A percentile compares a stretch with the other conserved stretches of the same genome.
Conservation (phyloP, 225 moss, liverwort and hornwort species). For the Sphagnum tenellum region DNA sequence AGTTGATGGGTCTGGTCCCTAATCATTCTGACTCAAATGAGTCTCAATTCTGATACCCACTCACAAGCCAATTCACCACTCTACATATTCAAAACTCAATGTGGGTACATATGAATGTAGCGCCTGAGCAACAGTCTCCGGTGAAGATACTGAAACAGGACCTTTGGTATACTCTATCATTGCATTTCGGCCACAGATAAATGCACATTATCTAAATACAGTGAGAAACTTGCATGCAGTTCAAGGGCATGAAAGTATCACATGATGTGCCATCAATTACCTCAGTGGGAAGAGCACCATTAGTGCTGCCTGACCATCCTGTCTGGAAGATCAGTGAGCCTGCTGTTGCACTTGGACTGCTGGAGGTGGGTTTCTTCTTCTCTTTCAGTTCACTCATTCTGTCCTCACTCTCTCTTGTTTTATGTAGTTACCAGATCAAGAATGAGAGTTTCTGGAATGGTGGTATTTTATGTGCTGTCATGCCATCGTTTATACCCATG, state of each 20-base stretch:
- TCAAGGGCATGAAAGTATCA: constrained; percentile 43
- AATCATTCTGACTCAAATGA: too few species aligned
- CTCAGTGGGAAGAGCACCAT: constrained; percentile 31
- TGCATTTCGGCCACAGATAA: too few species aligned
- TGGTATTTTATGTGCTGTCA: neutral
- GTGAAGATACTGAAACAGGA: too few species aligned
- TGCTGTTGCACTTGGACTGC: constrained; percentile 77
- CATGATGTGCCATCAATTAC: constrained; percentile 44
- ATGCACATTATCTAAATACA: too few species aligned
- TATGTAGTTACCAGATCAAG: neutral
- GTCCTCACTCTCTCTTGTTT: neutral
- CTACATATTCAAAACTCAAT: too few species aligned
- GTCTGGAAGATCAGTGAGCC: constrained; percentile 73
- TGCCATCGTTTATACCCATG: neutral
- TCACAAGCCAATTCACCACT: too few species aligned
- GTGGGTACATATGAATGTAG: too few species aligned
- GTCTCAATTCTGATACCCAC: too few species aligned
- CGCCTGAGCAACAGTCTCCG: too few species aligned
- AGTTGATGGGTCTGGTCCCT: too few species aligned
- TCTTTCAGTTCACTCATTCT: neutral
- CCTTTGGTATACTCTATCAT: too few species aligned
- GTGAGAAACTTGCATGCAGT: constrained; percentile 23
- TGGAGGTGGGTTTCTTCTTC: constrained; percentile 46
- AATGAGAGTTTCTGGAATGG: neutral
- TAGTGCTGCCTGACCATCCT: constrained; percentile 55